Base-by-base conservation (phyloP, 2,329 filamentous ascomycete genomes). In the Botrytis sinoallii region DNA sequence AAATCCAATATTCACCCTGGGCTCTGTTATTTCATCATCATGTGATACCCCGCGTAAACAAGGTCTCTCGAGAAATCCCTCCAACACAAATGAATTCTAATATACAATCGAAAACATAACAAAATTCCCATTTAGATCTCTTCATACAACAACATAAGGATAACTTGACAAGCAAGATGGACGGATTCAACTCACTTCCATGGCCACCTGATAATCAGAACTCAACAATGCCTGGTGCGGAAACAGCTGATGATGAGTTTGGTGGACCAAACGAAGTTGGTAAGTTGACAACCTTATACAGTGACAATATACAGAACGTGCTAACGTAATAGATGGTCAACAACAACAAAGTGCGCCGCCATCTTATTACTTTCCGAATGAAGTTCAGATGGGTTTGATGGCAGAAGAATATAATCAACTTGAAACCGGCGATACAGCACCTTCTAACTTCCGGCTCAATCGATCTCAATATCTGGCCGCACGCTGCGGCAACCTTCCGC, bases 381-480 rank as follows among this genome's bases (percentile, higher is more conserved):
- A 55, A 3, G 1, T 1, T 16, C 25, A 25, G 4, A 55, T n/a
- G 48, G 12, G 12, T 3, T 7, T 3, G 25, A 55, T 4, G 48
- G 12, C 12, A 14, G 22, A 52, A 14, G 4, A 0, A 52, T 52
- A 52, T n/a, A n/a, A 55, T 55, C 48, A n/a, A 14, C 25, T 2
- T 16, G 12, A 16, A 55, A 3, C 12, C 25, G 12, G 12, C 2
- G 12, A n/a, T 55, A 55, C 25, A 55, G 25, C 48, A 55, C 25
- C 48, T n/a, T n/a, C 25, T n/a, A 14, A 55, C 25, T n/a, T 16
- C 5, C 25, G 7, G 2, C 0, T 55, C 25, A 3, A n/a, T 55
- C 25, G 1, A 7, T n/a, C 4, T n/a, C 48, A 25, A 6, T 0
- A 14, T 6, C 12, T n/a, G 48, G n/a, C 5, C 25, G 0, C 25